These are phyloP conservation scores for Leishmania tarentolae DNA, from an alignment of 208 protist genomes.

Conservation along the genomic window DNA sequence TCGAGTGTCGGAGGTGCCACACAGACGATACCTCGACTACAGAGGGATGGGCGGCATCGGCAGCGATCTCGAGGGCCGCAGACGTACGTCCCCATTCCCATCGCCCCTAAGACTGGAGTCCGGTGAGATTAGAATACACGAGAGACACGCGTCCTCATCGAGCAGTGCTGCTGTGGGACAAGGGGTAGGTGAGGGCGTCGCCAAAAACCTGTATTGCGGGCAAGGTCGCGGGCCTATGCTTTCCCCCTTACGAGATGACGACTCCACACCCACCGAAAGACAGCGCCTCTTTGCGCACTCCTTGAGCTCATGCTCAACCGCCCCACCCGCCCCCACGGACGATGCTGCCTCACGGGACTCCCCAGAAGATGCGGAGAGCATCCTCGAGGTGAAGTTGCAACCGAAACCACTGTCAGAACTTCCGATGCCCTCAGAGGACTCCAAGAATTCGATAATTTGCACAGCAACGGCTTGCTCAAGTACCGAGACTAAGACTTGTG, in stretches of 20 bases:
- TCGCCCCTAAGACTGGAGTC: neutral
- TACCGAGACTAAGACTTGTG: neutral
- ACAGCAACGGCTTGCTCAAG: neutral
- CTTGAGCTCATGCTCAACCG: neutral
- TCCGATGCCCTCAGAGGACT: neutral
- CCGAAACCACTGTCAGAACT: neutral
- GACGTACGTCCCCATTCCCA: neutral
- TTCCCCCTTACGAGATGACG: conserved; percentile 2
- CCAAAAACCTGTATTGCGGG: neutral
- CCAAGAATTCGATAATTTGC: neutral
- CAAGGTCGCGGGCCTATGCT: conserved; percentile 2
- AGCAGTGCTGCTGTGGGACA: neutral
- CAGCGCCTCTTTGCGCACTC: neutral
- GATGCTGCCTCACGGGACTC: neutral
- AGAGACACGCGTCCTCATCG: neutral
- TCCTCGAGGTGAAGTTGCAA: neutral
- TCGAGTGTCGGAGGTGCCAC: neutral
- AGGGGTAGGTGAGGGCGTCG: neutral
- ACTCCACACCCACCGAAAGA: neutral
- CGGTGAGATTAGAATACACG: neutral
- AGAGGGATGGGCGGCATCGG: neutral
- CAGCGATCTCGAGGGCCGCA: neutral
- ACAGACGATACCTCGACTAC: neutral
- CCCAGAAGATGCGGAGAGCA: no score
- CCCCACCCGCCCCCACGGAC: neutral